These are phyloP conservation scores for Suhomyces taliae DNA, from an alignment of 1,139 yeast species.

Conservation along the genomic window DNA sequence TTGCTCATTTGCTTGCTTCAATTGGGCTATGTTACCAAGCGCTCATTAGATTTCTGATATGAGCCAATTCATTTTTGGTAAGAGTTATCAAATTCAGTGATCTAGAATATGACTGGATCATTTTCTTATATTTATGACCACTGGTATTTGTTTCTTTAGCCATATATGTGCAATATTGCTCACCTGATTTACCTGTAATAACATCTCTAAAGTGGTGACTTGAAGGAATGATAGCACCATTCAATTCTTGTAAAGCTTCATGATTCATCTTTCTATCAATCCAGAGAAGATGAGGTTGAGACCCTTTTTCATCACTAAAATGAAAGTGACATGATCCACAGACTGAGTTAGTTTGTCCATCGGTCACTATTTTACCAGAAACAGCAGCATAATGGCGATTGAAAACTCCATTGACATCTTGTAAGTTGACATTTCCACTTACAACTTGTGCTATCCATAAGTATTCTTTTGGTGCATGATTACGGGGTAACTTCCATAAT, in stretches of 20 bases:
- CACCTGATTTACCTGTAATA: not conserved
- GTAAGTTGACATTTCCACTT: conserved; percentile 4
- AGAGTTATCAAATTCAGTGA: conserved; percentile 1
- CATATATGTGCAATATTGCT: not conserved
- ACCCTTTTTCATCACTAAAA: conserved; percentile 12
- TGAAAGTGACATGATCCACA: conserved; percentile 12
- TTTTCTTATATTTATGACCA: not conserved
- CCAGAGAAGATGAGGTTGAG: conserved; percentile 10
- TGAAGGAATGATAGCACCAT: conserved; percentile 15
- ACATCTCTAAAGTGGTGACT: conserved; percentile 13
- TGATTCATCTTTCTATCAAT: conserved; percentile 8
- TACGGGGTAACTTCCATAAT: conserved; percentile 4
- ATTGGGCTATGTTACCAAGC: not conserved
- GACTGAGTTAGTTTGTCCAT: conserved; percentile 9
- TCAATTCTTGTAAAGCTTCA: conserved; percentile 3
- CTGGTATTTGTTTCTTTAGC: not conserved
- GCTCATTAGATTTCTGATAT: not conserved
- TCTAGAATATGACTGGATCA: not conserved
- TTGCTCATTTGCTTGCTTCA: not conserved
- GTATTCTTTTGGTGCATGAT: conserved; percentile 10
- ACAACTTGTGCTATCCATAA: conserved; percentile 16
- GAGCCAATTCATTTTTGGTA: not conserved
- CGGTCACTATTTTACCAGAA: conserved; percentile 8
- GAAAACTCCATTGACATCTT: conserved; percentile 4
- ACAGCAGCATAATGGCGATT: conserved; percentile 12